phyloP scores from a whole-genome alignment of 305 asterid genomes.

The Rubia tinctorum region DNA sequence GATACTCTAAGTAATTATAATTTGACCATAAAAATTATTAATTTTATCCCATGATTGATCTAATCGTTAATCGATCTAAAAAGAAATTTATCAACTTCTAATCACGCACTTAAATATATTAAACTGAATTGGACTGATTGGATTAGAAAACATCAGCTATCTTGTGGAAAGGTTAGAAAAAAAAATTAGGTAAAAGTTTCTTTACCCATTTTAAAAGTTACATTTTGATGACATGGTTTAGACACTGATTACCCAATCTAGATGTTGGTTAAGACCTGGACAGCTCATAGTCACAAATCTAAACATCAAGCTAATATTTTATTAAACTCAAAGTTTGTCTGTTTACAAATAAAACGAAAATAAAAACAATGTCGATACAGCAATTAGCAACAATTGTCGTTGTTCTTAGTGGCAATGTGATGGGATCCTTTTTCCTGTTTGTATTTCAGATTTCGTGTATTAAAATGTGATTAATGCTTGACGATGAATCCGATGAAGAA shows the following conservation, averaged over 20 bases:
- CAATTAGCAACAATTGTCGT: neutral
- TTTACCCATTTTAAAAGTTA: no score
- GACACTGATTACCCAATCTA: neutral
- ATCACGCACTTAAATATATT: no score
- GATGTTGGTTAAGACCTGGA: conserved; percentile 1
- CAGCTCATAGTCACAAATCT: neutral
- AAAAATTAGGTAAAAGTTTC: no score
- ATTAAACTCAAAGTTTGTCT: neutral
- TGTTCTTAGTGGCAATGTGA: neutral
- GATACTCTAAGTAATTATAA: no score
- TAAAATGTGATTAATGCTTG: neutral
- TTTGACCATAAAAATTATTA: no score
- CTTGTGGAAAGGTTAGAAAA: no score
- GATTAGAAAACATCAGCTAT: no score
- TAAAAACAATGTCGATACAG: neutral
- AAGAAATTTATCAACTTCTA: no score
- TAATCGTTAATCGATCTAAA: no score
- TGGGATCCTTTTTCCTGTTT: neutral
- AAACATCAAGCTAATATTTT: neutral
- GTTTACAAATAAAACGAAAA: neutral
- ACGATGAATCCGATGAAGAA: neutral
- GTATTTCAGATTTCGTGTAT: neutral
- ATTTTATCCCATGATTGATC: no score
- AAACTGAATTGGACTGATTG: no score
- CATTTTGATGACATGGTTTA: no score